Evolutionary conservation across 2,329 filamentous ascomycete species (phyloP), one percentile per base, ranked within the genome.

Genomic region (Teratosphaeria gauchensis): DNA sequence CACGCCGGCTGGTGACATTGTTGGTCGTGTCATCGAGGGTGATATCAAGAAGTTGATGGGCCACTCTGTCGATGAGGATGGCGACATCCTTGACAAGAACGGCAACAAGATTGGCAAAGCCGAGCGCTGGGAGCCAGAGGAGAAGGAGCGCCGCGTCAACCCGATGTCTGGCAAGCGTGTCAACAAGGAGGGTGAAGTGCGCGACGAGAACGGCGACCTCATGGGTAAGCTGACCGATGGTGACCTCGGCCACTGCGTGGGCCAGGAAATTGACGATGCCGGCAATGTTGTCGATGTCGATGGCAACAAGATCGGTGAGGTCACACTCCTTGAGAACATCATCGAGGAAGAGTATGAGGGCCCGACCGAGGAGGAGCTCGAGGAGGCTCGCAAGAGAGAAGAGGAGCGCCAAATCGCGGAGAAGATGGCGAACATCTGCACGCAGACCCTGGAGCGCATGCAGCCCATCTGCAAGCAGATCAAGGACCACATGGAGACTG

Each of bases 381-480:
- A 72, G 51, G 77, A 79, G 42, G 72, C 78, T 62, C 67, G 69
- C 59, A 73, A 83, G 71, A 79, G 86, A 62, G 73, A 84, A 69
- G 78, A 88, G 64, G 90, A 95, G 71, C 80, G 80, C 63, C 84
- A 95, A 76, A 81, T 95, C 42, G 91, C 91, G 1, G 80, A 82
- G 62, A 87, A 89, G 76, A 91, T 96, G 78, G 79, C 81, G 12
- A 77, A 75, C 58, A 87, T 88, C 67, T 84, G 95, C 65, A 82
- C 87, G 69, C 84, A 92, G 72, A 89, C 89, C 14, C 80, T 96
- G 6, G 90, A 95, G 69, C 88, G 86, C 72, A 84, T 96, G 70
- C 85, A 88, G 65, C 91, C 91, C 9, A 85, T 95, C 69, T 88
- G 89, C 79, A 90, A 89, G 76, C 83, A 90, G 78, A 96, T 96